These are phyloP conservation scores for Phytopythium chamaehyphon DNA, from an alignment of 352 stramenopile genomes.

Conservation along the genomic window DNA sequence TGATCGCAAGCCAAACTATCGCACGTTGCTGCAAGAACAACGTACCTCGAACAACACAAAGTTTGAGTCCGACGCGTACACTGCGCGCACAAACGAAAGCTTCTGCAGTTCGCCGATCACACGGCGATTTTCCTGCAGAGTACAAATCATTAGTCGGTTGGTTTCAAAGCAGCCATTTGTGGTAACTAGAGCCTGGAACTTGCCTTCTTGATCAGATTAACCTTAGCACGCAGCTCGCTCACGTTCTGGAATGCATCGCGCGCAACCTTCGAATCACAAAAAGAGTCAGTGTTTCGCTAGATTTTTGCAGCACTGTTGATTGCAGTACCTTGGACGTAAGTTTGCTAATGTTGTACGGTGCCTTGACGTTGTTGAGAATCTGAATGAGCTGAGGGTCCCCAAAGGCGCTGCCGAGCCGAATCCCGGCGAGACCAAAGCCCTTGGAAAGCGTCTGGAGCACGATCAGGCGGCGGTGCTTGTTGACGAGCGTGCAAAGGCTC, in stretches of 20 bases:
- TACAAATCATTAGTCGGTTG: too few species aligned
- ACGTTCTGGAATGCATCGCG: slow-evolving; percentile 62
- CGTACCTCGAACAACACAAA: slow-evolving; percentile 96
- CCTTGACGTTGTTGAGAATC: slow-evolving; percentile 99
- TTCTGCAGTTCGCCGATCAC: slow-evolving; percentile 82
- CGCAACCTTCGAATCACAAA: slow-evolving; percentile 27
- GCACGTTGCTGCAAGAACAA: background rate
- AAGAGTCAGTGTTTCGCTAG: background rate
- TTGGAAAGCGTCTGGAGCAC: slow-evolving; percentile 98
- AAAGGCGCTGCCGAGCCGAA: slow-evolving; percentile 92
- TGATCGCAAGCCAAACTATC: background rate
- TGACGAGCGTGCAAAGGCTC: slow-evolving; percentile 86
- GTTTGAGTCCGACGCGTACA: slow-evolving; percentile 96
- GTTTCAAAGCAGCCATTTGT: too few species aligned
- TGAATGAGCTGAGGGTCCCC: slow-evolving; percentile 92
- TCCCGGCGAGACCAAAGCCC: slow-evolving; percentile 96
- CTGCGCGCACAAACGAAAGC: slow-evolving; percentile 90
- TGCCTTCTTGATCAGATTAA: slow-evolving; percentile 66
- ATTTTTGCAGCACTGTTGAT: too few species aligned
- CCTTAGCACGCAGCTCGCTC: slow-evolving; percentile 50
- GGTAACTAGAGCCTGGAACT: slow-evolving; percentile 1
- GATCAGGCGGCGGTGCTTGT: slow-evolving; percentile 92
- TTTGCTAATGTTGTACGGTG: slow-evolving; percentile 99
- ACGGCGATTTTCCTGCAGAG: slow-evolving; percentile 62
- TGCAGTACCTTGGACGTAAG: slow-evolving; percentile 87